These are phyloP conservation scores for Apiotrichum domesticum DNA, from an alignment of 1,284 basidiomycete species.

Conservation along the genomic window DNA sequence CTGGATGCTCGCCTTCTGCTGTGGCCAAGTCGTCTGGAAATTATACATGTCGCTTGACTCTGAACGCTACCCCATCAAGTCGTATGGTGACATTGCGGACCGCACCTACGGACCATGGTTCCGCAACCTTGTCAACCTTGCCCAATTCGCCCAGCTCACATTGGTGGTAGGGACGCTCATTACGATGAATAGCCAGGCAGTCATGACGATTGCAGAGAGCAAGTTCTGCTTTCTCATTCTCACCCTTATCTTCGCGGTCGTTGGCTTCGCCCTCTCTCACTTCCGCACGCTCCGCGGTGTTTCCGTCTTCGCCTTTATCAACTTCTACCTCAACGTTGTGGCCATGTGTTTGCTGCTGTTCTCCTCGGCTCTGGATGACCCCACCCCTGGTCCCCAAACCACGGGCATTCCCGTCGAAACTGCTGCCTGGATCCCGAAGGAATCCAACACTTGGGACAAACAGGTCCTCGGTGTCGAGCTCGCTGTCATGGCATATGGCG, in stretches of 20 bases:
- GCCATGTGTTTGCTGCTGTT: slow-evolving; percentile 10
- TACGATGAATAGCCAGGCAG: slow-evolving; percentile 6
- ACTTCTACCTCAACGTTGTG: slow-evolving; percentile 6
- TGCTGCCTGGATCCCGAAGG: slow-evolving; percentile 16
- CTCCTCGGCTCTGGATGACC: slow-evolving; percentile 19
- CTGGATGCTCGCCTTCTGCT: slow-evolving; percentile 12
- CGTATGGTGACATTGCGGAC: slow-evolving; percentile 19
- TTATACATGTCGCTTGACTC: slow-evolving; percentile 19
- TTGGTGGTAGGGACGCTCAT: slow-evolving; percentile 12
- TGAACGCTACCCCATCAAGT: slow-evolving; percentile 15
- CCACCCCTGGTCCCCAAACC: slow-evolving; percentile 42
- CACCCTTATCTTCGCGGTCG: slow-evolving; percentile 5
- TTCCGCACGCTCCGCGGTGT: slow-evolving; percentile 14
- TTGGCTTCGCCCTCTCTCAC: slow-evolving; percentile 9
- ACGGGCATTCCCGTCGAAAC: slow-evolving; percentile 49
- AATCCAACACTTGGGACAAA: not conserved
- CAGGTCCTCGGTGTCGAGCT: not conserved
- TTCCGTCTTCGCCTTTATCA: slow-evolving; percentile 9
- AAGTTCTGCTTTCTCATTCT: slow-evolving; percentile 15
- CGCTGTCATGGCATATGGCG: slow-evolving; percentile 54
- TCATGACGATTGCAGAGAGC: slow-evolving; percentile 6
- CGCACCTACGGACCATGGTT: slow-evolving; percentile 10
- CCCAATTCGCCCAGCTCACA: slow-evolving; percentile 13
- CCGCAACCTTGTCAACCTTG: slow-evolving; percentile 10
- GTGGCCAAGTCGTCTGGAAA: slow-evolving; percentile 19